Evolutionary conservation across 345 rosid species (phyloP).

Genomic region (Cardamine occulta): DNA sequence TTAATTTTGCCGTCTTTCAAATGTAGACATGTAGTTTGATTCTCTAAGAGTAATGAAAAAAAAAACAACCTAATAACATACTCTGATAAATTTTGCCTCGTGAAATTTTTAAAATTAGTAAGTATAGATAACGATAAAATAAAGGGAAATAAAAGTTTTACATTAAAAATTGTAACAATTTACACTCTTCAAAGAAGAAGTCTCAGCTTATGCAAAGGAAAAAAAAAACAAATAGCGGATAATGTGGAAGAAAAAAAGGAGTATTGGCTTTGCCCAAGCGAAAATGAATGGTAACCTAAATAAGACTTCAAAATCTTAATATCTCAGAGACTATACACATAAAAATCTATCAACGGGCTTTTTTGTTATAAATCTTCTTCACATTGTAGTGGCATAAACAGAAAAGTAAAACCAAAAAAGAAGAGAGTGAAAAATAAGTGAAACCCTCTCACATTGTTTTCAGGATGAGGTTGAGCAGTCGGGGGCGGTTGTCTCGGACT

Average conservation of each 20-base stretch:
- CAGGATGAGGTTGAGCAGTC: slow-evolving; percentile 48
- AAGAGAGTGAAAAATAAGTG: neutral
- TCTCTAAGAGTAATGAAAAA: neutral
- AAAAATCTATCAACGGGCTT: slow-evolving; percentile 36
- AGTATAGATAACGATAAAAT: neutral
- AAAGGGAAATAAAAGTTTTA: neutral
- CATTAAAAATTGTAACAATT: slow-evolving; percentile 31
- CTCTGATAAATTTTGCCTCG: neutral
- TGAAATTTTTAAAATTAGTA: neutral
- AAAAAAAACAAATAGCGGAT: slow-evolving; percentile 13
- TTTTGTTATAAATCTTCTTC: slow-evolving; percentile 35
- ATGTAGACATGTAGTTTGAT: neutral
- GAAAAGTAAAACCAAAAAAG: slow-evolving; percentile 4
- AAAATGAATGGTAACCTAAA: slow-evolving; percentile 42
- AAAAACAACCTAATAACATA: neutral
- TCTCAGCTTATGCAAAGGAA: slow-evolving; percentile 25
- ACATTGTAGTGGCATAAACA: slow-evolving; percentile 28
- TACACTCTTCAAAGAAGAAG: slow-evolving; percentile 34
- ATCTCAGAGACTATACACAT: slow-evolving; percentile 43
- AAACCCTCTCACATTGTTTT: slow-evolving; percentile 30
- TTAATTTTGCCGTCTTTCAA: neutral
- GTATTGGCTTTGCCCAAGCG: slow-evolving; percentile 17
- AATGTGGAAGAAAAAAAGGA: slow-evolving; percentile 24
- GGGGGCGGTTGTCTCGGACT: slow-evolving; percentile 45
- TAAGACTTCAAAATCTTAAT: slow-evolving; percentile 37